Conservation (phyloP, 352 stramenopile species). For the Pythium phragmiticola region DNA sequence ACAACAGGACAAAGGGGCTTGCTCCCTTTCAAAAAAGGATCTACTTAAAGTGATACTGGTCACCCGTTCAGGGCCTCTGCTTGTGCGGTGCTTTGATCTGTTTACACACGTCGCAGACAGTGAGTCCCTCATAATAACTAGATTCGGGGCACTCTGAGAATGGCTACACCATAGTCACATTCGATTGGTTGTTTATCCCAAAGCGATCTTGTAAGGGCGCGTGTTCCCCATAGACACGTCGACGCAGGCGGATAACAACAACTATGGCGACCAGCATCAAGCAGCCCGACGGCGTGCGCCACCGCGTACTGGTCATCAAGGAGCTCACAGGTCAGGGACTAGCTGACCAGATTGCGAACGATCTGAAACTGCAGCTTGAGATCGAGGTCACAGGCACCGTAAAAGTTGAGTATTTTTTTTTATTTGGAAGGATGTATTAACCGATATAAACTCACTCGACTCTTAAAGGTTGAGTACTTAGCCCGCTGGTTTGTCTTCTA, state of each 20-base stretch:
- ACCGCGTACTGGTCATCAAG: conserved; percentile 56
- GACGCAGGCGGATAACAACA: conserved; percentile 12
- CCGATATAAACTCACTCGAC: no score
- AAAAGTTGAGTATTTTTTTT: conserved; percentile 21
- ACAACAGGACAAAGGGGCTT: no score
- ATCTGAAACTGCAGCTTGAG: conserved; percentile 58
- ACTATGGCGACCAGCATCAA: not conserved
- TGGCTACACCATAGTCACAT: not conserved
- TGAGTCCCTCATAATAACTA: no score
- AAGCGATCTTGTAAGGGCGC: conserved; percentile 7
- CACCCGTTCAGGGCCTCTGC: no score
- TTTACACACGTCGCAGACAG: no score
- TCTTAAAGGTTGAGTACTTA: not conserved
- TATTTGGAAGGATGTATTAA: no score
- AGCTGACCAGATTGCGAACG: conserved; percentile 50
- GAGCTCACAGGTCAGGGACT: conserved; percentile 52
- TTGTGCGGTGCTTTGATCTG: no score
- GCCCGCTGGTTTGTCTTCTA: conserved; percentile 33
- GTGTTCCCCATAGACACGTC: conserved; percentile 1
- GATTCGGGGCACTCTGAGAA: not conserved
- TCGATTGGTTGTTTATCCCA: not conserved
- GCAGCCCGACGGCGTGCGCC: conserved; percentile 72
- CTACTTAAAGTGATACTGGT: no score
- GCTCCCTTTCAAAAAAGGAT: no score
- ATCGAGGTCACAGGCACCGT: conserved; percentile 34